A percentile compares a stretch with the other conserved stretches of the same genome.
Conservation (phyloP, 2,329 filamentous ascomycete genomes). For the Alternaria incomplexa region DNA sequence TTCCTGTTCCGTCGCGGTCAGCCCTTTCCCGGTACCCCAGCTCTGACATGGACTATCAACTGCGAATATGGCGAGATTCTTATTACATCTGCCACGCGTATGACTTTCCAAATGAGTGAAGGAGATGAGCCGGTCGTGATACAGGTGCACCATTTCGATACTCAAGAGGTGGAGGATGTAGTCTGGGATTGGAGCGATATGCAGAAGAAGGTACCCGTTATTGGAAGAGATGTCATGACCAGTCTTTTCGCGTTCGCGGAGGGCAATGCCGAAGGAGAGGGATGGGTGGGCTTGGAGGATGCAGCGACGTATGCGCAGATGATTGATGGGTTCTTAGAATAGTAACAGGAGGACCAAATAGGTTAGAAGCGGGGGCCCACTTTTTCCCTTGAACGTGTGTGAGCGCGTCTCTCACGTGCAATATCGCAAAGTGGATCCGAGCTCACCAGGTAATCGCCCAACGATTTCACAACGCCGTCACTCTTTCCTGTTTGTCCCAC, state of each 20-base stretch:
- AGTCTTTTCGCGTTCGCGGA: slow-evolving; percentile 33
- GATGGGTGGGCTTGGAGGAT: slow-evolving; percentile 37
- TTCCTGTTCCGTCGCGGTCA: slow-evolving; percentile 20
- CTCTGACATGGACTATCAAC: slow-evolving; percentile 20
- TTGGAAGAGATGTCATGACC: slow-evolving; percentile 23
- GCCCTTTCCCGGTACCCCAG: slow-evolving; percentile 19
- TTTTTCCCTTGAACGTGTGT: no score
- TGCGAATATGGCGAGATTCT: slow-evolving; percentile 25
- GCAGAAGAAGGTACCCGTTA: slow-evolving; percentile 33
- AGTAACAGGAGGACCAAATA: neutral
- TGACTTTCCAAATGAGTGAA: slow-evolving; percentile 21
- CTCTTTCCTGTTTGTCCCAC: no score
- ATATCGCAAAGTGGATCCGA: no score
- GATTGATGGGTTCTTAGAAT: neutral
- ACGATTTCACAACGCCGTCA: no score
- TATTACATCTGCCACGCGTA: slow-evolving; percentile 30
- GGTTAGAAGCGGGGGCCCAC: no score
- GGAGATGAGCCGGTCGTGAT: slow-evolving; percentile 50
- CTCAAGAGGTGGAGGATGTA: slow-evolving; percentile 54
- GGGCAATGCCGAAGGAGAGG: slow-evolving; percentile 21
- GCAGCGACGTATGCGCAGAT: slow-evolving; percentile 16
- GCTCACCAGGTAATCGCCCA: no score
- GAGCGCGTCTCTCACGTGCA: no score
- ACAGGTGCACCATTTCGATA: slow-evolving; percentile 59
- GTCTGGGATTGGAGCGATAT: slow-evolving; percentile 52